These are phyloP conservation scores for Cyanidioschyzon merolae DNA, from an alignment of 23 red algal species.

Conservation along the genomic window DNA sequence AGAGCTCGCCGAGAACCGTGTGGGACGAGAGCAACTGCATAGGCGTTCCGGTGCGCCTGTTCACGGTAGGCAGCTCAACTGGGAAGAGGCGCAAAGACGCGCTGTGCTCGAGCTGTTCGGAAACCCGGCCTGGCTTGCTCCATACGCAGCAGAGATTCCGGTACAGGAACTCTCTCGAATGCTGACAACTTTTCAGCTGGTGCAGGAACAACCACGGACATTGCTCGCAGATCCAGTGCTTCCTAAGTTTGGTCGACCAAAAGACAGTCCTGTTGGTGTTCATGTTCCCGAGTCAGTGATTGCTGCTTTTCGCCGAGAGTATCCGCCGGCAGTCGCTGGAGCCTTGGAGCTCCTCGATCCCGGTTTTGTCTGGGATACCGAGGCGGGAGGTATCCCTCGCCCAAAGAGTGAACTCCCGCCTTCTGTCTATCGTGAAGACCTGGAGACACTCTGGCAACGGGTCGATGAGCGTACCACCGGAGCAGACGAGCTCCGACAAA, in stretches of 20 bases:
- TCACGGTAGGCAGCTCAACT: background rate
- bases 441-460: background rate
- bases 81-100: background rate
- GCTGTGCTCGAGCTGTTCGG: background rate
- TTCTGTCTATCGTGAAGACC: background rate
- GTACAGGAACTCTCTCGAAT: background rate
- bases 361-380: background rate
- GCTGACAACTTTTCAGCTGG: background rate
- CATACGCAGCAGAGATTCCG: background rate
- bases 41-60: too few relatives aligned
- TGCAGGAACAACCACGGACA: background rate
- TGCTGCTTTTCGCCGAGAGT: background rate
- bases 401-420: background rate
- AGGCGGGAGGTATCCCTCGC: background rate
- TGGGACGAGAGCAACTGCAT: too few relatives aligned
- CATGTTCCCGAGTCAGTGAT: background rate
- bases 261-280: background rate
- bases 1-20: too few relatives aligned
- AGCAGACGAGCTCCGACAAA: background rate
- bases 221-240: background rate
- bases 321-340: background rate
- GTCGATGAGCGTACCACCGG: constrained; percentile 15
- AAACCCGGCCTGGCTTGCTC: background rate
- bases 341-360: background rate
- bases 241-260: background rate